Percentiles rank a stretch among this genome's conserved stretches.
Evolutionary conservation across 768 basidiomycete genomes (phyloP).

Genomic region (Cystobasidium onofrii): DNA sequence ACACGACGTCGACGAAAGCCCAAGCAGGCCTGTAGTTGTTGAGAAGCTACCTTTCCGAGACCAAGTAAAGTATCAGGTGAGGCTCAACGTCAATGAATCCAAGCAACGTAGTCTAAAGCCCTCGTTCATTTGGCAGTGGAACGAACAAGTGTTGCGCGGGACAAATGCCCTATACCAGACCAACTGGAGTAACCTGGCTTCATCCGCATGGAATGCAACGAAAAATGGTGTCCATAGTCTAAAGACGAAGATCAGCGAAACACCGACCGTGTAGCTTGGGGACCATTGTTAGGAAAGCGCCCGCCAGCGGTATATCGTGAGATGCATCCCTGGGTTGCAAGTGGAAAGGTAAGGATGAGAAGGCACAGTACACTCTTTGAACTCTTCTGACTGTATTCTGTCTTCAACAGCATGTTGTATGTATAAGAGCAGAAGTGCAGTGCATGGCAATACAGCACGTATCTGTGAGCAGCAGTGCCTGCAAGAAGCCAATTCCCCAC

Average conservation of each 20-base stretch:
- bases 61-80: conserved; percentile 24
- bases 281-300: not conserved
- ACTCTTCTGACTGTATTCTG: too few species aligned
- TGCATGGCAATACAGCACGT: too few species aligned
- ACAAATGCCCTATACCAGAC: conserved; percentile 9
- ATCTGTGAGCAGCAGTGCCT: too few species aligned
- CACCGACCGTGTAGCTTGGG: not conserved
- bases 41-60: conserved; percentile 11
- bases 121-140: conserved; percentile 4
- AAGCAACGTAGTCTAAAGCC: too few species aligned
- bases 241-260: not conserved
- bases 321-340: too few species aligned
- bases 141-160: conserved; percentile 11
- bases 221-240: not conserved
- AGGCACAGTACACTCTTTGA: too few species aligned
- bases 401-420: too few species aligned
- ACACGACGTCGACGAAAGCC: conserved; percentile 2
- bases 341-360: too few species aligned
- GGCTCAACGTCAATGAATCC: not conserved
- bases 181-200: not conserved
- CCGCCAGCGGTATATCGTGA: too few species aligned
- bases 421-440: too few species aligned
- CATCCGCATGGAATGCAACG: not conserved
- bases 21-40: not conserved
- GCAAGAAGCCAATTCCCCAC: too few species aligned